Conservation (phyloP, 202 grass and related monocot species). For the Dendrocalamus latiflorus region DNA sequence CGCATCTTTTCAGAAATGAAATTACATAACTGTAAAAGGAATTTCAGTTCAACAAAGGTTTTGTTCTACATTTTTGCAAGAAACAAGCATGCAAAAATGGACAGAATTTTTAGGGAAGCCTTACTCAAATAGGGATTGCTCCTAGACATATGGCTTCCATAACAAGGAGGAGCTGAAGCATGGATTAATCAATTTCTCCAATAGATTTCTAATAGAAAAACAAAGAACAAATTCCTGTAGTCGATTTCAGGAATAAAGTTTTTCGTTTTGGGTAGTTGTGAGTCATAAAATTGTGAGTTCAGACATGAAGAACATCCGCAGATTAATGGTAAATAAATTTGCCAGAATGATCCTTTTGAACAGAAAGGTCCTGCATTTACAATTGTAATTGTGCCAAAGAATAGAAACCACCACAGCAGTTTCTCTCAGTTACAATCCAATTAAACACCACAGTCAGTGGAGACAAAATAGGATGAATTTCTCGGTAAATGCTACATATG, state of each 20-base stretch:
- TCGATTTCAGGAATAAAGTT: background rate
- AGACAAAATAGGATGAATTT: background rate
- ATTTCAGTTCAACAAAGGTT: background rate
- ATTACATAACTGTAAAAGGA: background rate
- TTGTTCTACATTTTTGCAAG: background rate
- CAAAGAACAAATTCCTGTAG: background rate
- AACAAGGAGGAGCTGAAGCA: background rate
- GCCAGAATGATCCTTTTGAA: background rate
- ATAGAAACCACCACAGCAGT: background rate
- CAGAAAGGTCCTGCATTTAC: background rate
- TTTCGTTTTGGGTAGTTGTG: background rate
- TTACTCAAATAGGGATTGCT: background rate
- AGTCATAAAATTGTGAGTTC: background rate
- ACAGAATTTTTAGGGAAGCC: background rate
- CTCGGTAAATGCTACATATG: background rate
- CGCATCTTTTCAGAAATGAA: background rate
- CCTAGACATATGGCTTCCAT: background rate
- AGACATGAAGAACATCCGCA: background rate
- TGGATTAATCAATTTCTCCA: background rate
- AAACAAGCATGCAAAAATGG: background rate
- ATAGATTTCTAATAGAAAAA: background rate
- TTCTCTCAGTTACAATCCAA: slow-evolving; percentile 19
- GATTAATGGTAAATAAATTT: background rate
- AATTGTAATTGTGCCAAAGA: background rate
- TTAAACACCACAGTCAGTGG: background rate